Conservation (phyloP, 2,329 filamentous ascomycete genomes). For the Pochonia chlamydosporia region DNA sequence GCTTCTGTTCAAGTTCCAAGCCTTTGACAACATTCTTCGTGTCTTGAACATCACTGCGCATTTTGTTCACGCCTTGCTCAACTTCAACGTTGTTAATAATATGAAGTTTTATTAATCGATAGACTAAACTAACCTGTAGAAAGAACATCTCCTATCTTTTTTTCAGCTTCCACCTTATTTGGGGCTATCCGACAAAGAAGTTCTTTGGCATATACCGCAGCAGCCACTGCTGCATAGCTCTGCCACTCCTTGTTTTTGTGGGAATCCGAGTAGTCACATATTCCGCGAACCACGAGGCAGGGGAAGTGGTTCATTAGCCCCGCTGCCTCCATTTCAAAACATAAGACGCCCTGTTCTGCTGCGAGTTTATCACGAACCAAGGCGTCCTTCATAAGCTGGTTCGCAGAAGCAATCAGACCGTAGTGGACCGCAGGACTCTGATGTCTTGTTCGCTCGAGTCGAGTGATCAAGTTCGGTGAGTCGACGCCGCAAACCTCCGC, state of each 20-base stretch:
- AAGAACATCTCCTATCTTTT: not conserved
- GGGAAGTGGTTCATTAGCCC: too few relatives aligned
- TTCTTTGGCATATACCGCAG: too few relatives aligned
- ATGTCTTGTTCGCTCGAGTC: not conserved
- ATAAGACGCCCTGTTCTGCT: conserved; percentile 16
- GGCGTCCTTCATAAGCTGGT: not conserved
- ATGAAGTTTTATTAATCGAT: not conserved
- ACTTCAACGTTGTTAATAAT: not conserved
- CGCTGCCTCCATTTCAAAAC: too few relatives aligned
- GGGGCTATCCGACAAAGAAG: conserved; percentile 12
- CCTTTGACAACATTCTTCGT: not conserved
- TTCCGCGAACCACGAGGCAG: too few relatives aligned
- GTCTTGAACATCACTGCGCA: not conserved
- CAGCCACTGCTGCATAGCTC: too few relatives aligned
- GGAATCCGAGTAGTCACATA: too few relatives aligned
- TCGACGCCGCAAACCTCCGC: not conserved
- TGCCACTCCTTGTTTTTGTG: too few relatives aligned
- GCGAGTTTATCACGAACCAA: conserved; percentile 19
- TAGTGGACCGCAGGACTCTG: conserved; percentile 14
- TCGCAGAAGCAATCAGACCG: conserved; percentile 8
- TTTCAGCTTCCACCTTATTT: not conserved
- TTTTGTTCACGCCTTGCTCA: not conserved
- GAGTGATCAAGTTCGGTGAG: not conserved
- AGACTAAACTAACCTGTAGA: not conserved
- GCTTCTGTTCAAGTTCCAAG: not conserved